Conservation (phyloP, 768 basidiomycete genomes). For the Kwoniella bestiolae region DNA sequence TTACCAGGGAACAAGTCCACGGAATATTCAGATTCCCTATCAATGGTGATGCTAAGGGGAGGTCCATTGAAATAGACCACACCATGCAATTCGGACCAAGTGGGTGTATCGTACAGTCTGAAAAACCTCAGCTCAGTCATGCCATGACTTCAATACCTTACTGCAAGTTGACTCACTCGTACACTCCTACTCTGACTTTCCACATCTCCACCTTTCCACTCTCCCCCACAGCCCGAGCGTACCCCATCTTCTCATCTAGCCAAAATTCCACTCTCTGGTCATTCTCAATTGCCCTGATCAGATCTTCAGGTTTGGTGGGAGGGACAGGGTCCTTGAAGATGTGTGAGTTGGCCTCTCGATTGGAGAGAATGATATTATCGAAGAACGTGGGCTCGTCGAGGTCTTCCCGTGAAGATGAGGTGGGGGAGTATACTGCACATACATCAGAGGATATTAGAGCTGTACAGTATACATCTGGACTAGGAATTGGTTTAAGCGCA, state of each 20-base stretch:
- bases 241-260: conserved; percentile 2
- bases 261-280: background rate
- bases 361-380: background rate
- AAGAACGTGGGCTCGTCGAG: background rate
- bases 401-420: background rate
- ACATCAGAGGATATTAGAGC: no score
- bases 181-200: background rate
- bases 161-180: background rate
- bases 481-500: no score
- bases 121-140: background rate
- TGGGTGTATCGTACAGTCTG: background rate
- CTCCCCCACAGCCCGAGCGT: background rate
- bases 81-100: background rate
- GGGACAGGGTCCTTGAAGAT: background rate
- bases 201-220: background rate
- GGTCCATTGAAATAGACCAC: background rate
- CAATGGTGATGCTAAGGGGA: background rate
- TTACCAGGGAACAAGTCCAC: background rate
- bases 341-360: background rate
- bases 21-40: background rate
- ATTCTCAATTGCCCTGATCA: background rate
- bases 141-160: background rate
- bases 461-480: no score
- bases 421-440: background rate
- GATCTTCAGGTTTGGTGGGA: background rate